A percentile compares a stretch with the other conserved stretches of the same genome.
Conservation (phyloP, 495 filamentous ascomycete species). For the Talaromyces ruber region DNA sequence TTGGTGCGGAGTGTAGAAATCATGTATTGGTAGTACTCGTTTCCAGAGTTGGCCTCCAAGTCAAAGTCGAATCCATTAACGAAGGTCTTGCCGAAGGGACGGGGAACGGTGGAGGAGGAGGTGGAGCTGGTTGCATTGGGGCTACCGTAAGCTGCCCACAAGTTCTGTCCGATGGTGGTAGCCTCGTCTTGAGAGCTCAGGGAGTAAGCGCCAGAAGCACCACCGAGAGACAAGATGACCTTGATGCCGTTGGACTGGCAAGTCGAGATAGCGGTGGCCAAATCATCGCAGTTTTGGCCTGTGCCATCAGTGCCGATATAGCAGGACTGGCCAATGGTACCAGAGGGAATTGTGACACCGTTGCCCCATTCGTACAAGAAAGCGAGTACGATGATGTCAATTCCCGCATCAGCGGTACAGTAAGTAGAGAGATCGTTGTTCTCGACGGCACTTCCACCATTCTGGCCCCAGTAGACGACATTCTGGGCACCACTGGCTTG, state of each 20-base stretch:
- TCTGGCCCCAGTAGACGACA: constrained; percentile 40
- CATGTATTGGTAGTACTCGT: constrained; percentile 30
- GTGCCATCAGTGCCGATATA: constrained; percentile 10
- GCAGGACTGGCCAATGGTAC: constrained; percentile 17
- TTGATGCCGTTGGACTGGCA: constrained; percentile 43
- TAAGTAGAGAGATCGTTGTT: constrained; percentile 34
- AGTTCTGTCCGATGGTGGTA: constrained; percentile 32
- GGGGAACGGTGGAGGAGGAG: constrained; percentile 7
- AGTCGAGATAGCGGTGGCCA: constrained; percentile 35
- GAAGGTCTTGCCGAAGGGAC: constrained; percentile 44
- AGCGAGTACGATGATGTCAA: constrained; percentile 43
- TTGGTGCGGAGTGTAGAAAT: constrained; percentile 33
- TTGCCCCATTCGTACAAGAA: constrained; percentile 38
- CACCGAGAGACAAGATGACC: constrained; percentile 42
- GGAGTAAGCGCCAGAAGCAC: constrained; percentile 26
- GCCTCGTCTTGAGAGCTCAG: constrained; percentile 33
- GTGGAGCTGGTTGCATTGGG: constrained; percentile 5
- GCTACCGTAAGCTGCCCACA: constrained; percentile 44
- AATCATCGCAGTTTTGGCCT: constrained; percentile 21
- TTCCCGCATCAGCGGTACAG: constrained; percentile 25
- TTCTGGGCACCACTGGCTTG: constrained; percentile 15
- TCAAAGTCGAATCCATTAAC: constrained; percentile 56
- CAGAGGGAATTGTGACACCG: constrained; percentile 16
- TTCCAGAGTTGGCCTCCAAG: constrained; percentile 20
- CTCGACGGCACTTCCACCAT: constrained; percentile 28